Base-by-base conservation (phyloP, 345 rosid species). In the Populus pruinosa region DNA sequence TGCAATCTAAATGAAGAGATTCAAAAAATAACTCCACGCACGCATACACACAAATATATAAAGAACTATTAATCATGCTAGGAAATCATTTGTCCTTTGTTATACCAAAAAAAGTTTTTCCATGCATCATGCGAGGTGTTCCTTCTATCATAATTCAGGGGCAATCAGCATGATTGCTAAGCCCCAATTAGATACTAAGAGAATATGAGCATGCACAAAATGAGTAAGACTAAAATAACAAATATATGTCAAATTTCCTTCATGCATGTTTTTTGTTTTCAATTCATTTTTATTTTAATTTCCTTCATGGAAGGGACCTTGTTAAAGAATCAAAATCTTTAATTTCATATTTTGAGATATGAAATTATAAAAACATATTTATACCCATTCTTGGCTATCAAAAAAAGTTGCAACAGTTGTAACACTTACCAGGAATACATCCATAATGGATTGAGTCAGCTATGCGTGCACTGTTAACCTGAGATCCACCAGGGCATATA, bases 401-500 rank as follows among this genome's bases (percentile, higher is more conserved):
- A 38, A n/a, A 47, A 7, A 41, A 68, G n/a, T 74, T 11, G 5
- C 29, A 39, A 49, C 55, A n/a, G 33, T 71, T 69, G 17, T 43
- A 65, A n/a, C 27, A 70, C 86, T 79, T 86, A 93, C 99, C 99
- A 73, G 99, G 99, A 82, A 94, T 76, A 85, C 99, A 96, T 77
- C 97, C 99, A 72, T 96, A 96, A 78, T 96, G 99, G 70, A 96
- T 96, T 8, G 99, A 94, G 85, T 96, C 99, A 39, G 97, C 84
- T 80, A 96, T 94, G 18, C 98, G 97, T 69, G 99, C 99, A 67
- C 99, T 96, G 79, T 94, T 96, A 82, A 96, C 98, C 86, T 96
- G 99, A 65, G 98, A 96, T 74, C 99, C 98, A 69, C 99, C 99
- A 1, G 99, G 99, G 79, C 98, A 96, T 83, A 96, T 94, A 82